Conservation (phyloP, 2,329 filamentous ascomycete genomes). For the Periconia sp. region DNA sequence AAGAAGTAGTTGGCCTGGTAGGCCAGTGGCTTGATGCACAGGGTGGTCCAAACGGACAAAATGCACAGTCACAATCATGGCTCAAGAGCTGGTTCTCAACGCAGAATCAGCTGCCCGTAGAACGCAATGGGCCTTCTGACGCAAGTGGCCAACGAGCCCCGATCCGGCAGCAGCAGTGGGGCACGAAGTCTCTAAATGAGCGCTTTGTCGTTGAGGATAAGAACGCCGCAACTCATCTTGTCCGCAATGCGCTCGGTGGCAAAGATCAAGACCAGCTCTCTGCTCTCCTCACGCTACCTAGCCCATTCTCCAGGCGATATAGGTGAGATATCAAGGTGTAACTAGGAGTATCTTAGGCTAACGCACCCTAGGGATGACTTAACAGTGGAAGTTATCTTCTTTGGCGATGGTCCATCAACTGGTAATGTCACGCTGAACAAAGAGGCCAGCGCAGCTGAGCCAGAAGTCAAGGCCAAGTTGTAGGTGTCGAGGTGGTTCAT, state of each 20-base stretch:
- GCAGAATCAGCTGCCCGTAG: slow-evolving; percentile 73
- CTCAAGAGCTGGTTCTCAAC: slow-evolving; percentile 72
- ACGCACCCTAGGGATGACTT: slow-evolving; percentile 76
- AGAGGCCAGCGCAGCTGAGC: slow-evolving; percentile 75
- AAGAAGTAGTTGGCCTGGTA: slow-evolving; percentile 95
- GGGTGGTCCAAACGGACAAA: slow-evolving; percentile 46
- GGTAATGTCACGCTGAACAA: slow-evolving; percentile 83
- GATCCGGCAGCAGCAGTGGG: slow-evolving; percentile 90
- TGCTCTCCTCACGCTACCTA: slow-evolving; percentile 86
- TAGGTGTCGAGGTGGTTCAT: slow-evolving; percentile 23
- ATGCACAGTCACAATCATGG: slow-evolving; percentile 62
- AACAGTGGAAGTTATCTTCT: slow-evolving; percentile 98
- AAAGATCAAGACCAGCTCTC: slow-evolving; percentile 93
- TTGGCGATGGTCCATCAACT: slow-evolving; percentile 78
- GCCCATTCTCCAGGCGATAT: slow-evolving; percentile 89
- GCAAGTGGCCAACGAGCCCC: slow-evolving; percentile 81
- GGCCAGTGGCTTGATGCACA: slow-evolving; percentile 95
- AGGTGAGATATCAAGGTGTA: slow-evolving; percentile 62
- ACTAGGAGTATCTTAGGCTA: slow-evolving; percentile 5
- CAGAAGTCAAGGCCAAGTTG: slow-evolving; percentile 56
- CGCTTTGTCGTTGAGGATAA: slow-evolving; percentile 95
- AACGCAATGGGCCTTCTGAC: slow-evolving; percentile 61
- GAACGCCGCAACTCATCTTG: slow-evolving; percentile 94
- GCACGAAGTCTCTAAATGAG: slow-evolving; percentile 73
- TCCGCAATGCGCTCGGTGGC: slow-evolving; percentile 92